Evolutionary conservation across 2,329 filamentous ascomycete genomes (phyloP), one percentile per base, ranked within the genome.

Genomic region (Endoconidiophora polonica): DNA sequence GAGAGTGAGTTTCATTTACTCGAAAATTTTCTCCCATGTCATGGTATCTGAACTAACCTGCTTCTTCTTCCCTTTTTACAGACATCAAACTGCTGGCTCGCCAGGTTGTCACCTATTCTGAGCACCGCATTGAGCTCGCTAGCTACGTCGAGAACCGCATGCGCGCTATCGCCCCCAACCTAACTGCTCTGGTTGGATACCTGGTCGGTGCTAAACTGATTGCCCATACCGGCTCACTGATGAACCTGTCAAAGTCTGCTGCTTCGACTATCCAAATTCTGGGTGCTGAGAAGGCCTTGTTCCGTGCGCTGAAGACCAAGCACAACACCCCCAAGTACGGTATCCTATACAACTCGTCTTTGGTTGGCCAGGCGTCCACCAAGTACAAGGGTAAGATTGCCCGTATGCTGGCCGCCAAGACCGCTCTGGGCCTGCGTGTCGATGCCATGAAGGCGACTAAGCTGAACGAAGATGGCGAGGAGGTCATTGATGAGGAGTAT

Each of bases 361-460:
- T 98, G 43, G 93, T 98, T 57, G 93, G 91, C 42, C 91, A 98
- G 70, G 91, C 91, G 26, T 94, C 86, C 18, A 91, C 91, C 60
- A 90, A 86, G 72, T 96, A 96, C 74, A 98, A 98, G 81, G 91
- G 91, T 60, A 98, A 98, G 74, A 94, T 98, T 62, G 91, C 91
- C 40, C 86, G 91, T 75, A 87, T 94, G 73, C 76, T 98, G 54
- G 84, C 91, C 45, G 83, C 90, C 58, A 96, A 96, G 74, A 81
- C 90, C 44, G 86, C 91, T 23, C 77, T 98, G 46, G 88, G 88
- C 72, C 73, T 95, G 45, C 87, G 91, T 68, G 84, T 94, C 46
- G 91, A 98, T 65, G 86, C 91, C 24, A 55, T 56, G 29, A 54
- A 54, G 47, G 75, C 93, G 42, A 79, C 81, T 49, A 83, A 88